These are phyloP conservation scores for Botrytis byssoidea DNA, from an alignment of 2,329 filamentous ascomycete species.

Conservation along the genomic window DNA sequence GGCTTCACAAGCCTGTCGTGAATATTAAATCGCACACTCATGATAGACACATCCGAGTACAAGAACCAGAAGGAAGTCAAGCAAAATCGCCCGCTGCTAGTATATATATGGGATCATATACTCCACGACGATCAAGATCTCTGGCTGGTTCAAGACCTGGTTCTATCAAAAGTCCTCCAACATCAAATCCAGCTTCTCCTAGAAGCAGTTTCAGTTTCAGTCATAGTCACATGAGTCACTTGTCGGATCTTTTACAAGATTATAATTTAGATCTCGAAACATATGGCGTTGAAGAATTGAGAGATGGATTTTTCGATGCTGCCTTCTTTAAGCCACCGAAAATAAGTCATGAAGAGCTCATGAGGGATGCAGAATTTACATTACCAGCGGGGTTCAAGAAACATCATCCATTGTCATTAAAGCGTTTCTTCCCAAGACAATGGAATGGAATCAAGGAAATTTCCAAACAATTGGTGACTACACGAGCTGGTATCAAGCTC, in stretches of 20 bases:
- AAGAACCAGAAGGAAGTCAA: conserved; percentile 27
- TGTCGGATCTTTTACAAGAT: conserved; percentile 38
- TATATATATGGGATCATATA: conserved; percentile 40
- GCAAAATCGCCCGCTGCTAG: conserved; percentile 30
- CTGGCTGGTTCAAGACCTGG: conserved; percentile 22
- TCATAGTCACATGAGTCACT: conserved; percentile 30
- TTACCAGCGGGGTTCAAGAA: conserved; percentile 50
- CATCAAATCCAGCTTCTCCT: conserved; percentile 34
- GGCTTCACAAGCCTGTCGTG: conserved; percentile 16
- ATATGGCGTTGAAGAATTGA: conserved; percentile 45
- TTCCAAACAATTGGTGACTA: conserved; percentile 45
- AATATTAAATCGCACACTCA: conserved; percentile 20
- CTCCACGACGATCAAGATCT: conserved; percentile 32
- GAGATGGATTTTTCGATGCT: conserved; percentile 47
- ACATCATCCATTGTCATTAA: conserved; percentile 47
- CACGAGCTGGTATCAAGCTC: conserved; percentile 51
- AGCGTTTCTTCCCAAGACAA: conserved; percentile 49
- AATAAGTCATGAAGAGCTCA: conserved; percentile 43
- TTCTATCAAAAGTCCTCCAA: conserved; percentile 25
- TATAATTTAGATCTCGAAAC: conserved; percentile 42
- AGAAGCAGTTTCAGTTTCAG: conserved; percentile 32
- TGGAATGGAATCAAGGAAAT: conserved; percentile 47
- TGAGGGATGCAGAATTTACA: conserved; percentile 45
- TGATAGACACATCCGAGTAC: conserved; percentile 34
- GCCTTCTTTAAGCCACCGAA: conserved; percentile 44